phyloP scores from a whole-genome alignment of 176 grass and related monocot genomes.

The Hordeum marinum region DNA sequence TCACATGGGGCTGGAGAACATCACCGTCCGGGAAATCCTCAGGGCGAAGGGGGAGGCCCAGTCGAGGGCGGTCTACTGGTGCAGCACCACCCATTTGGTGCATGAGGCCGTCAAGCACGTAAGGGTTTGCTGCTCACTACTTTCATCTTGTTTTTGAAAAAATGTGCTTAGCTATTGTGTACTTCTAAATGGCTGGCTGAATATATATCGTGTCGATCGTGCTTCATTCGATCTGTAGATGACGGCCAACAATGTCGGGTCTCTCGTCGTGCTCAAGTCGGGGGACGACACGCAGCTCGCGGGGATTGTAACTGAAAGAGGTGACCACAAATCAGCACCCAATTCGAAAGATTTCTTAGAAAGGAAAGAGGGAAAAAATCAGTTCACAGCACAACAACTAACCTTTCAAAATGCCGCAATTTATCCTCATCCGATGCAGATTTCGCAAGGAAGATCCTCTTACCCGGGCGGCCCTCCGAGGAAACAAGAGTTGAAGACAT shows the following conservation, averaged over 20 bases:
- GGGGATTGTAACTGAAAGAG: constrained; percentile 90
- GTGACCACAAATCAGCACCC: constrained; percentile 19
- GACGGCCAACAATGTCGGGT: constrained; percentile 68
- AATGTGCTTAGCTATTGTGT: no score
- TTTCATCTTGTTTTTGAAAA: background rate
- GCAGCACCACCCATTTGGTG: constrained; percentile 50
- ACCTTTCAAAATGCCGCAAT: background rate
- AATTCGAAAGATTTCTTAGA: background rate
- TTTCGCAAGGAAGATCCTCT: constrained; percentile 71
- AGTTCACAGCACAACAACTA: background rate
- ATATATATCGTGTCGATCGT: no score
- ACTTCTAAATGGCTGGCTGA: background rate
- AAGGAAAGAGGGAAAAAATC: background rate
- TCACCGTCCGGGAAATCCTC: constrained; percentile 65
- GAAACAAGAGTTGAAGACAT: constrained; percentile 70
- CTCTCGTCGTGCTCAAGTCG: constrained; percentile 82
- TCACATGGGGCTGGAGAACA: constrained; percentile 85
- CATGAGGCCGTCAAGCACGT: constrained; percentile 71
- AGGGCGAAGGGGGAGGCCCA: constrained; percentile 67
- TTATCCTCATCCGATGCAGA: constrained; percentile 37
- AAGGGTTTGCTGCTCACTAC: background rate
- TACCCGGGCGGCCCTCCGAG: constrained; percentile 55
- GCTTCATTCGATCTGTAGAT: constrained; percentile 53
- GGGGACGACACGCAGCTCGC: constrained; percentile 67
- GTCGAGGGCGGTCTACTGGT: constrained; percentile 59